Percentiles rank a stretch among this genome's conserved stretches.
These are phyloP conservation scores for Streptanthus diversifolius DNA, from an alignment of 345 rosid species.

Conservation along the genomic window DNA sequence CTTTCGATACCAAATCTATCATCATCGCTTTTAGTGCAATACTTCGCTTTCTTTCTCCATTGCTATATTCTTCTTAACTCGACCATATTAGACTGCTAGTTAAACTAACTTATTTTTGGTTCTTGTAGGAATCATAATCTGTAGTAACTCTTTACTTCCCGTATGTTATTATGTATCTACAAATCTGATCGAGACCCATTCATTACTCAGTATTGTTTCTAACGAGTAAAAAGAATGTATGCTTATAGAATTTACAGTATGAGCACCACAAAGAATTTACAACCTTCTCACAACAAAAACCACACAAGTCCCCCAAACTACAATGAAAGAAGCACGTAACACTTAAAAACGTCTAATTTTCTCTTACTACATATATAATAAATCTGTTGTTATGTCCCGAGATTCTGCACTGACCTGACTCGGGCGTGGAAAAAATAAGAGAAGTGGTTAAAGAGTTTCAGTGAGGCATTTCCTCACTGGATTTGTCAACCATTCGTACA, in stretches of 20 bases:
- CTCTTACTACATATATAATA: neutral
- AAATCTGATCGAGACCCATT: neutral
- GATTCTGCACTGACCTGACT: slow-evolving; percentile 16
- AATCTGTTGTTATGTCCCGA: slow-evolving; percentile 32
- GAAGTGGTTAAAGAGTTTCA: slow-evolving; percentile 34
- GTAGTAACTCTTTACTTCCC: neutral
- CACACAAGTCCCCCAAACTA: slow-evolving; percentile 28
- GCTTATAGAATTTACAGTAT: slow-evolving; percentile 35
- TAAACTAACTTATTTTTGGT: too few relatives aligned
- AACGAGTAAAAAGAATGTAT: slow-evolving; percentile 15
- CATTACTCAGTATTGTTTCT: slow-evolving; percentile 16
- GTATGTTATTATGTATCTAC: neutral
- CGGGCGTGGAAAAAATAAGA: slow-evolving; percentile 21
- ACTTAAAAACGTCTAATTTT: slow-evolving; percentile 23
- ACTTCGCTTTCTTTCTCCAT: too few relatives aligned
- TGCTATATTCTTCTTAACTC: too few relatives aligned
- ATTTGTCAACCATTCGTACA: slow-evolving; percentile 71
- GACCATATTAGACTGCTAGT: too few relatives aligned
- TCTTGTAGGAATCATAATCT: neutral
- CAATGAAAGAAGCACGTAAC: slow-evolving; percentile 7
- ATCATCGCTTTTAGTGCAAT: too few relatives aligned
- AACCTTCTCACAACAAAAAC: slow-evolving; percentile 28
- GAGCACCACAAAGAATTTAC: slow-evolving; percentile 32
- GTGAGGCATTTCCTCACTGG: slow-evolving; percentile 67
- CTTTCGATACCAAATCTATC: too few relatives aligned